Evolutionary conservation across 2,329 filamentous ascomycete genomes (phyloP).

Genomic region (Neofusicoccum ribis): DNA sequence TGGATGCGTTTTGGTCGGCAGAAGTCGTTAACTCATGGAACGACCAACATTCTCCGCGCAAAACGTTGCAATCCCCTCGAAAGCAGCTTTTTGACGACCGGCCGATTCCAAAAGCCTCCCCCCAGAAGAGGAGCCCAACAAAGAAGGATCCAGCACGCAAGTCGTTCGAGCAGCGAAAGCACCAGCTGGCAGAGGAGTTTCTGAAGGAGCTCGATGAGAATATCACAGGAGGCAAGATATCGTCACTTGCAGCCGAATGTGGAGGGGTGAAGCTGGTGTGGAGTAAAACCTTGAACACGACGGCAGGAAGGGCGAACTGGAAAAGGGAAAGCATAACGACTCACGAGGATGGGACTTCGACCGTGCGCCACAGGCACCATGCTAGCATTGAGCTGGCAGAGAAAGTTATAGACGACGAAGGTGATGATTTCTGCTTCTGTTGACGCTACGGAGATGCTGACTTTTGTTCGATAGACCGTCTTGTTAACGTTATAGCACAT

Average conservation of each 20-base stretch:
- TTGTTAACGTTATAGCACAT: conserved; percentile 91
- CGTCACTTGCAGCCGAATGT: conserved; percentile 58
- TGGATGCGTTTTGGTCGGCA: conserved; percentile 41
- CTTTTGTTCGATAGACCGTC: conserved; percentile 50
- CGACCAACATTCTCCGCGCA: conserved; percentile 38
- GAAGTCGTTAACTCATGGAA: conserved; percentile 39
- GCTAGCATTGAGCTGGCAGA: conserved; percentile 85
- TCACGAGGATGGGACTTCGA: conserved; percentile 26
- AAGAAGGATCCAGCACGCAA: conserved; percentile 40
- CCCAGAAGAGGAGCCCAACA: conserved; percentile 32
- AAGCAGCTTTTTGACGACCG: conserved; percentile 23
- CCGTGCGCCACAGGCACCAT: conserved; percentile 52
- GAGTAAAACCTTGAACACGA: conserved; percentile 77
- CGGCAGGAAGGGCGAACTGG: conserved; percentile 64
- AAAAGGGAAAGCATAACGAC: conserved; percentile 45
- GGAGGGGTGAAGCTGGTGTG: conserved; percentile 72
- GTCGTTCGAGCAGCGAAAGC: conserved; percentile 63
- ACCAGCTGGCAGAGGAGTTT: conserved; percentile 63
- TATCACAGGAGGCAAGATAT: conserved; percentile 63
- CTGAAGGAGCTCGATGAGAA: conserved; percentile 66
- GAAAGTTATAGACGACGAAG: conserved; percentile 75
- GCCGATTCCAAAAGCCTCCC: conserved; percentile 24
- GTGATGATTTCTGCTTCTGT: neutral
- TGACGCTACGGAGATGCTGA: neutral
- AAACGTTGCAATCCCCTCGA: conserved; percentile 35